Evolutionary conservation across 192 early-diverging fungal genomes (phyloP), one percentile per base, ranked within the genome.

Genomic region (Radiomyces spectabilis): DNA sequence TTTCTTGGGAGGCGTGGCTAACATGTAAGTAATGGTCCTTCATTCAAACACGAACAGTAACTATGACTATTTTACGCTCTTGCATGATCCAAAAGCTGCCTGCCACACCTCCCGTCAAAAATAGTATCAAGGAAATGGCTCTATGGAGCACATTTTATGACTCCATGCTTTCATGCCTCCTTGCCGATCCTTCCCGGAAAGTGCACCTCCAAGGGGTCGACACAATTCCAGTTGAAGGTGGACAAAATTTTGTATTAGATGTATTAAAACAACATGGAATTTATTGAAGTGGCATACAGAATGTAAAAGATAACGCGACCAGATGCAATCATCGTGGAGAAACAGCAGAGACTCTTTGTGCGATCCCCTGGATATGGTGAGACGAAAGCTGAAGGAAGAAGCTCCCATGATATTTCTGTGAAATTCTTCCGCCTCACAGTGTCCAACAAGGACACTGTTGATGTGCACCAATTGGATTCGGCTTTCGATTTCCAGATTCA

Each of bases 381-480:
- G 43, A 51, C 51, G 5, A 61, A 61, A 22, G 27, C 34, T 6
- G 31, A 39, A 22, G 9, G 49, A 43, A 19, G 43, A 15, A 44
- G 42, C 32, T 27, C 38, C n/a, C 19, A 44, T 18, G 19, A 13
- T 30, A 21, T 61, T n/a, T 43, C 32, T 32, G 27, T 46, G 27
- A 42, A 52, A 21, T 40, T 41, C 10, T 26, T 61, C 15, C 50
- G 43, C 38, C 37, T 61, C 27, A 43, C 51, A 4, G 49, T 34
- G 9, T 61, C 53, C 18, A 53, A 27, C 38, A 61, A 61, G 29
- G 46, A 61, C 49, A 47, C 59, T 21, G 53, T 61, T 61, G 59
- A 53, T 46, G 41, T 45, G 2, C 37, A 46, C 16, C 22, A 45
- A 27, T 31, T 61, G 9, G 43, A 61, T 45, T 27, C 45, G 6